These are phyloP conservation scores for Epichloe aotearoae DNA, from an alignment of 2,329 filamentous ascomycete species.

Conservation along the genomic window DNA sequence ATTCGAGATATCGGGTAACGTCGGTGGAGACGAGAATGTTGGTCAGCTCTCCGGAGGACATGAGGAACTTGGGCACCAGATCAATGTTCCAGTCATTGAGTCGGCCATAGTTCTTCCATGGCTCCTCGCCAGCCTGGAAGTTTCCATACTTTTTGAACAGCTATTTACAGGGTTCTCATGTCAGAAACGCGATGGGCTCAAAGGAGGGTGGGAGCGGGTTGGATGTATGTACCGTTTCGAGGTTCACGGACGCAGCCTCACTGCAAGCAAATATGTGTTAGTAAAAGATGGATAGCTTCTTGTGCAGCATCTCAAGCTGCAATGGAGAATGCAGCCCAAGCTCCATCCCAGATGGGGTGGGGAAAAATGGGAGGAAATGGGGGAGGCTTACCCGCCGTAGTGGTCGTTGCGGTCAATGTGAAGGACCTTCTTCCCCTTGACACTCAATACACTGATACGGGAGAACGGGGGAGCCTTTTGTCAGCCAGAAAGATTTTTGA, in stretches of 20 bases:
- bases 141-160: constrained; percentile 97
- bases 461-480: constrained; percentile 18
- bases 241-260: constrained; percentile 92
- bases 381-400: constrained; percentile 71
- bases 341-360: not conserved
- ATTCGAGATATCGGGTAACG: constrained; percentile 77
- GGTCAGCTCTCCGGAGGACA: constrained; percentile 96
- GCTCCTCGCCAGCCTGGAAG: constrained; percentile 64
- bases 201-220: constrained; percentile 6
- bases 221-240: constrained; percentile 60
- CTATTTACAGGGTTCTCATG: constrained; percentile 28
- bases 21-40: constrained; percentile 98
- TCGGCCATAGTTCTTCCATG: constrained; percentile 96
- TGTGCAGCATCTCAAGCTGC: not conserved
- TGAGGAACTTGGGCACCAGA: constrained; percentile 93
- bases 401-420: constrained; percentile 98
- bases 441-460: constrained; percentile 62
- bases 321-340: not conserved
- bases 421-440: constrained; percentile 97
- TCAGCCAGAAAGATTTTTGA: constrained; percentile 2
- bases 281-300: not conserved
- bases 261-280: constrained; percentile 26
- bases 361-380: too few relatives aligned
- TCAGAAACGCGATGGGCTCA: constrained; percentile 10
- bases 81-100: constrained; percentile 99